These are phyloP conservation scores for Spizellomyces punctatus DNA, from an alignment of 192 early-diverging fungal genomes.

Conservation along the genomic window DNA sequence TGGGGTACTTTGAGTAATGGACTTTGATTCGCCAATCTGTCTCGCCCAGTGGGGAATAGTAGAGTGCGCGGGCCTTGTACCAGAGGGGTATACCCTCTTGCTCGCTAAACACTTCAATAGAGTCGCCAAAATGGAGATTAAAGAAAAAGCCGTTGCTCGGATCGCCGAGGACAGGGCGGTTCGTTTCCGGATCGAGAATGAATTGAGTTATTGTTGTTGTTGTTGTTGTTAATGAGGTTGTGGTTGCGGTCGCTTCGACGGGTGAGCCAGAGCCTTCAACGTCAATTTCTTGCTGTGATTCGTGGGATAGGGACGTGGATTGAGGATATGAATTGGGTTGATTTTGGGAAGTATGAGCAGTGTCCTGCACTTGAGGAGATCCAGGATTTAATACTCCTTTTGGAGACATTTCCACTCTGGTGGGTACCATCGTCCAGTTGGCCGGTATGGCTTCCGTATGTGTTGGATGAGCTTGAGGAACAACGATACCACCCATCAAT, in stretches of 20 bases:
- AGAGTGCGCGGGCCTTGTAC: constrained; percentile 23
- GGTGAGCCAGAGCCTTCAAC: background rate
- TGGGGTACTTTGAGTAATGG: constrained; percentile 25
- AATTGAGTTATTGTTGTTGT: background rate
- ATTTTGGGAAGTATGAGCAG: background rate
- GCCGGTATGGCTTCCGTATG: background rate
- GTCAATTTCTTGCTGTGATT: background rate
- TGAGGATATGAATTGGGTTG: background rate
- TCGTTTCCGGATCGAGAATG: constrained; percentile 6
- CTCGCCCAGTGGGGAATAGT: constrained; percentile 18
- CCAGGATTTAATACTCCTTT: background rate
- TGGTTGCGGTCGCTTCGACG: background rate
- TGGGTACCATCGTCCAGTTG: background rate
- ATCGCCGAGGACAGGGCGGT: constrained; percentile 21
- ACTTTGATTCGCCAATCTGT: constrained; percentile 25
- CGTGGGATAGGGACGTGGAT: background rate
- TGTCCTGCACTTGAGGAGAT: background rate
- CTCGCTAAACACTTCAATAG: constrained; percentile 2
- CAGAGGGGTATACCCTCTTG: background rate
- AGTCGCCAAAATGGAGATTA: constrained; percentile 28
- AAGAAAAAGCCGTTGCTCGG: constrained; percentile 28
- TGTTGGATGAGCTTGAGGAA: constrained; percentile 1
- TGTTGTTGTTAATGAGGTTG: background rate
- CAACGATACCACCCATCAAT: constrained; percentile 12
- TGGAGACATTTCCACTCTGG: background rate